A percentile compares a stretch with the other conserved stretches of the same genome.
Conservation (phyloP, 2,329 filamentous ascomycete species). For the Ramularia endophylla region DNA sequence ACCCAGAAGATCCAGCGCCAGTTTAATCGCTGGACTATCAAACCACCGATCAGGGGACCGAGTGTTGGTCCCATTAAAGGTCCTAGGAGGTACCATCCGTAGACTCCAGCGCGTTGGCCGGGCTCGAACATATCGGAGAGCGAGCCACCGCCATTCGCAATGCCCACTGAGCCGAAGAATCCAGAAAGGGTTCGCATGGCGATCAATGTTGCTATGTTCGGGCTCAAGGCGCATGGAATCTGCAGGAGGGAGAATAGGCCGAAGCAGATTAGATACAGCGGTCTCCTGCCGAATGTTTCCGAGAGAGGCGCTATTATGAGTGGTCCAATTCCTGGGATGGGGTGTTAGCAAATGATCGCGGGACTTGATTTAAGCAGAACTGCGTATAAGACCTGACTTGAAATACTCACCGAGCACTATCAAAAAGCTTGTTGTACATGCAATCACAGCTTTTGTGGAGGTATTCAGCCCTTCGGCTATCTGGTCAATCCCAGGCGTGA, state of each 20-base stretch:
- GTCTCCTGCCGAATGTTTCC: constrained; percentile 43
- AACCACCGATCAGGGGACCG: constrained; percentile 40
- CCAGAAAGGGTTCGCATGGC: constrained; percentile 41
- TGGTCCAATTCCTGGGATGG: constrained; percentile 35
- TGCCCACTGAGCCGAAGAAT: constrained; percentile 47
- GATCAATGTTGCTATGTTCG: constrained; percentile 42
- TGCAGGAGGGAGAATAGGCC: constrained; percentile 41
- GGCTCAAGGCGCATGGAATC: constrained; percentile 43
- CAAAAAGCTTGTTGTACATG: constrained; percentile 47
- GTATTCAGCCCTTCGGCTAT: constrained; percentile 44
- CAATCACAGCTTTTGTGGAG: constrained; percentile 38
- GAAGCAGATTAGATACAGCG: constrained; percentile 42
- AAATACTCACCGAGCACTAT: constrained; percentile 36
- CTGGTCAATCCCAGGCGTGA: constrained; percentile 46
- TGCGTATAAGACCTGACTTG: too few relatives aligned
- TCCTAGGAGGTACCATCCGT: constrained; percentile 42
- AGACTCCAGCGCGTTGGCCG: constrained; percentile 40
- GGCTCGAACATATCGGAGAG: constrained; percentile 49
- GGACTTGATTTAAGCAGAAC: too few relatives aligned
- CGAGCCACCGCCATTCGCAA: constrained; percentile 48
- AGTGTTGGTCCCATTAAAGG: constrained; percentile 38
- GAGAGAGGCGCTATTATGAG: constrained; percentile 40
- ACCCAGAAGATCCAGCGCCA: constrained; percentile 49
- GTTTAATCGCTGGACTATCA: constrained; percentile 39
- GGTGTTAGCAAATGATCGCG: too few relatives aligned